Conservation (phyloP, 2,329 filamentous ascomycete species). For the Talaromyces rugulosus region DNA sequence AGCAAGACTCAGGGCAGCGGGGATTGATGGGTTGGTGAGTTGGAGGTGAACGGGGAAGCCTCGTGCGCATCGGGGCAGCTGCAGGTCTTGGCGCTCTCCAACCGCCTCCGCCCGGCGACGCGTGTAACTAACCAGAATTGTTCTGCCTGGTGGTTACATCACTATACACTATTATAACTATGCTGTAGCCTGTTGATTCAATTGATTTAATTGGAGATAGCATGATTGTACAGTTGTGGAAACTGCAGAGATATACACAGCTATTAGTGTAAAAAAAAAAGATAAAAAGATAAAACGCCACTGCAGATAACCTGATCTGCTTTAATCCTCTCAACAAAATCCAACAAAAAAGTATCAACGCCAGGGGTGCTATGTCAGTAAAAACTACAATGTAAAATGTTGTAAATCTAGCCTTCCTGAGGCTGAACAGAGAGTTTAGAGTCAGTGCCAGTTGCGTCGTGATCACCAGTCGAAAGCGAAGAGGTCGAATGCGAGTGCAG, state of each 20-base stretch:
- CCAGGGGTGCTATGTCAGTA: neutral
- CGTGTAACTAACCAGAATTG: neutral
- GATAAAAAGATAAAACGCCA: neutral
- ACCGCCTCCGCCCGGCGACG: neutral
- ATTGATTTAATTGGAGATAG: neutral
- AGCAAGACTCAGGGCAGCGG: neutral
- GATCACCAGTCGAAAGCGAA: neutral
- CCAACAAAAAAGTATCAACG: neutral
- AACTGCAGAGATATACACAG: neutral
- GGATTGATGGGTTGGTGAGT: too few relatives aligned
- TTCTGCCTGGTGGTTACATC: neutral
- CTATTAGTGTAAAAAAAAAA: neutral
- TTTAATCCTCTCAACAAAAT: neutral
- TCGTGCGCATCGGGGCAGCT: conserved; percentile 9
- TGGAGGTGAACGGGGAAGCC: neutral
- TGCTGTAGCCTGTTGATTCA: neutral
- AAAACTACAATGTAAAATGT: neutral
- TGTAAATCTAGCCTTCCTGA: conserved; percentile 4
- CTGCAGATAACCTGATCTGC: conserved; percentile 10
- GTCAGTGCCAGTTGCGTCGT: neutral
- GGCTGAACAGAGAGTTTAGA: neutral
- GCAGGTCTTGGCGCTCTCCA: neutral
- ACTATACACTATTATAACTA: neutral
- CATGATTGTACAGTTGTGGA: neutral
- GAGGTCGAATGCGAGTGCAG: conserved; percentile 19